These are phyloP conservation scores for Ilex paraguariensis DNA, from an alignment of 305 asterid genomes.

Conservation along the genomic window DNA sequence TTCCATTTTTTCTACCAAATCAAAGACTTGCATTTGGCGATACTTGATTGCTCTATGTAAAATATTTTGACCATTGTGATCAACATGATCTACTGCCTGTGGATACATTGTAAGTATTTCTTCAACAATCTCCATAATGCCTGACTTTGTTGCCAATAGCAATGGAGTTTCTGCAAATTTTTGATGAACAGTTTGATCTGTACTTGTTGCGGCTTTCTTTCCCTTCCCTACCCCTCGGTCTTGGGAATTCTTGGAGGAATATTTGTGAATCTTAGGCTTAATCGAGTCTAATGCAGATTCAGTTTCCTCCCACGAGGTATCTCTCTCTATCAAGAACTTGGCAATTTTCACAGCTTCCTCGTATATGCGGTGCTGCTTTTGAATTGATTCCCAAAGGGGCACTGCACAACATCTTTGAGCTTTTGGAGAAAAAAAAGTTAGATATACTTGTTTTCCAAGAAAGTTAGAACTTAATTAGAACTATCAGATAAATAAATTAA, in stretches of 20 bases:
- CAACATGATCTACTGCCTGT: constrained; percentile 16
- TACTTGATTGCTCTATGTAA: constrained; percentile 13
- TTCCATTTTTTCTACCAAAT: constrained; percentile 6
- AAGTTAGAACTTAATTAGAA: no score
- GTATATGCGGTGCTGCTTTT: constrained; percentile 2
- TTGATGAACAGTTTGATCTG: not conserved
- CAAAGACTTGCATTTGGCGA: constrained; percentile 5
- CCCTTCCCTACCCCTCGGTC: not conserved
- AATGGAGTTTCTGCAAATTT: constrained; percentile 4
- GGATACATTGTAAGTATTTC: constrained; percentile 13
- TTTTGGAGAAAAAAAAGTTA: not conserved
- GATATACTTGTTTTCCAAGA: not conserved
- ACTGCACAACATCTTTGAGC: constrained; percentile 6
- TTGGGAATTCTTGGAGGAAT: not conserved
- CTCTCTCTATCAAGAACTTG: constrained; percentile 12
- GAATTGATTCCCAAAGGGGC: constrained; percentile 9
- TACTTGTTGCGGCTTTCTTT: not conserved
- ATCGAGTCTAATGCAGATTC: constrained; percentile 2
- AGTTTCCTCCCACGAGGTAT: constrained; percentile 8
- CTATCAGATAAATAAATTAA: not conserved
- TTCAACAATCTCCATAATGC: constrained; percentile 13
- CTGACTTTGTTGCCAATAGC: constrained; percentile 14
- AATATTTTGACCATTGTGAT: constrained; percentile 7
- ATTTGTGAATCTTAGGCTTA: constrained; percentile 5
- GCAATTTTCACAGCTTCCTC: constrained; percentile 7